Conservation (phyloP, 768 basidiomycete species). For the Tephrocybe sp. region DNA sequence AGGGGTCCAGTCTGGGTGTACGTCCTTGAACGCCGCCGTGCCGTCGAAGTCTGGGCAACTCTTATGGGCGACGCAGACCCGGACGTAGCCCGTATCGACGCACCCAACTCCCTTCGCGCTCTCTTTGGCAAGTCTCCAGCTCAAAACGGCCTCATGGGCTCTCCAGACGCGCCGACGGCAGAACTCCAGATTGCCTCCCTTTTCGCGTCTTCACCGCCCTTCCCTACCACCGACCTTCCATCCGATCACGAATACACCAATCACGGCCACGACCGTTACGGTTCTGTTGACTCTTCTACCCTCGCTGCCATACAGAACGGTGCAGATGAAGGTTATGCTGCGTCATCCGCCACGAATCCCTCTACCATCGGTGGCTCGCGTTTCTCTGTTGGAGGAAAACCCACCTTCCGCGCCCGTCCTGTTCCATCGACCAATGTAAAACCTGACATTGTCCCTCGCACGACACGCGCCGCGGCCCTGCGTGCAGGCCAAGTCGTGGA, state of each 20-base stretch:
- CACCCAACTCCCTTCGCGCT: conserved; percentile 69
- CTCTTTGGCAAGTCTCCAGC: conserved; percentile 53
- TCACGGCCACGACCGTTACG: conserved; percentile 24
- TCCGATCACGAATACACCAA: conserved; percentile 21
- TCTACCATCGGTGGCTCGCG: conserved; percentile 42
- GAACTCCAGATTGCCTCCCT: conserved; percentile 77
- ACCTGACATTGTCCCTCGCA: conserved; percentile 76
- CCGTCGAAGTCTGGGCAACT: conserved; percentile 76
- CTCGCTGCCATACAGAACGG: conserved; percentile 39
- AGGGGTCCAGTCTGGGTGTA: conserved; percentile 92
- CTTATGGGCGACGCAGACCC: conserved; percentile 73
- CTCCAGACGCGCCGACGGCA: conserved; percentile 62
- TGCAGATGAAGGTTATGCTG: conserved; percentile 42
- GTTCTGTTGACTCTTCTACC: conserved; percentile 46
- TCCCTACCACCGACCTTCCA: conserved; percentile 66
- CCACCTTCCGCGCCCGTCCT: conserved; percentile 62
- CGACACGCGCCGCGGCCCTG: conserved; percentile 70
- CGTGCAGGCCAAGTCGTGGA: conserved; percentile 59
- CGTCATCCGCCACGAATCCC: conserved; percentile 40
- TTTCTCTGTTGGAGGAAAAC: conserved; percentile 41
- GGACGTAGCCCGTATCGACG: conserved; percentile 46
- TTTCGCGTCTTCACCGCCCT: conserved; percentile 82
- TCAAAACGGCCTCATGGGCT: conserved; percentile 74
- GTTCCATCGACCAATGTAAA: conserved; percentile 57
- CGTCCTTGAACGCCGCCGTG: conserved; percentile 78